Evolutionary conservation across 768 basidiomycete genomes (phyloP).

Genomic region (Leucocoprinus sp.): DNA sequence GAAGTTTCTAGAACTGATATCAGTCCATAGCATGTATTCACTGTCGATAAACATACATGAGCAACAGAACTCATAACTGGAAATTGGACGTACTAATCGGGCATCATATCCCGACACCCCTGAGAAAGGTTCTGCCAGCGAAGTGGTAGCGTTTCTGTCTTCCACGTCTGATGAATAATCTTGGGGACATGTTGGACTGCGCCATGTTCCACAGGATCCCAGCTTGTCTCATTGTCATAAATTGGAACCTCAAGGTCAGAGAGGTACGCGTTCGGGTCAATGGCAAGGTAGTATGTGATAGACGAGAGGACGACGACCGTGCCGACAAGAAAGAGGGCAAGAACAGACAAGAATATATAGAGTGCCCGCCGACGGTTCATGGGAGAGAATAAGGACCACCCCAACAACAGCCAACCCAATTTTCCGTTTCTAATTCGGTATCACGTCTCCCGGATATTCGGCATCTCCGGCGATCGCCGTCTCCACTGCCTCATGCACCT

Average conservation of each 20-base stretch:
- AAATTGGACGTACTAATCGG: conserved; percentile 90
- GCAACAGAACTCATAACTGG: conserved; percentile 8
- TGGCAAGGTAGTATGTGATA: conserved; percentile 82
- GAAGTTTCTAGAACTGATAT: conserved; percentile 82
- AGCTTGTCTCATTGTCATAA: conserved; percentile 44
- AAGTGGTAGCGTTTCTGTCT: conserved; percentile 75
- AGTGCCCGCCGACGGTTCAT: conserved; percentile 40
- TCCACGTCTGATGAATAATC: conserved; percentile 99
- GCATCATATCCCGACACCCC: conserved; percentile 84
- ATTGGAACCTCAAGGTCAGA: conserved; percentile 67
- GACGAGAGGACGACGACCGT: conserved; percentile 90
- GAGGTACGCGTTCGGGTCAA: conserved; percentile 72
- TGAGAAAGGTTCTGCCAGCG: conserved; percentile 78
- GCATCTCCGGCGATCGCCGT: conserved; percentile 3
- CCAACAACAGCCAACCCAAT: conserved; percentile 4
- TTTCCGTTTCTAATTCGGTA: conserved; percentile 9
- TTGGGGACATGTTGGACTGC: conserved; percentile 75
- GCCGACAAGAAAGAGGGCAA: conserved; percentile 76
- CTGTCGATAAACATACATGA: conserved; percentile 32
- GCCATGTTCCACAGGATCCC: conserved; percentile 56
- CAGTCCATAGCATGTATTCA: conserved; percentile 97
- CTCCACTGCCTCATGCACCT: too few species aligned
- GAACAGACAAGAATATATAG: conserved; percentile 35
- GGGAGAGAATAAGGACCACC: conserved; percentile 13
- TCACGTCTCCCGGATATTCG: conserved; percentile 2